phyloP scores from a whole-genome alignment of 495 filamentous ascomycete species.

The Aspergillus nanangensis region DNA sequence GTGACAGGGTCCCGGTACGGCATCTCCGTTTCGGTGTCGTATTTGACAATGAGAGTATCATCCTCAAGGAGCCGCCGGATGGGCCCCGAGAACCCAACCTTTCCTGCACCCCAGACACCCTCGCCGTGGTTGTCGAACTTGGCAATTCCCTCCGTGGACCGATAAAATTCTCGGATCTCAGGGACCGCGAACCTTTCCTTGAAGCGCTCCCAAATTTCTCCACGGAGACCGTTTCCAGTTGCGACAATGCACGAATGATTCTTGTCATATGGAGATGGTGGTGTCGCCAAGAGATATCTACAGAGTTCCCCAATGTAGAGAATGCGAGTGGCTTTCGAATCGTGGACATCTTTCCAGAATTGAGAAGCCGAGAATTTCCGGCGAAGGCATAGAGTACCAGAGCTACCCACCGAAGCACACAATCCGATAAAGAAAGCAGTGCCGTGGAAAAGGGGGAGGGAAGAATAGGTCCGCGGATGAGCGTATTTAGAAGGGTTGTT shows the following conservation, averaged over 20 bases:
- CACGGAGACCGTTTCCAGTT: conserved; percentile 83
- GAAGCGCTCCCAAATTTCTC: conserved; percentile 88
- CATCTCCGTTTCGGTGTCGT: conserved; percentile 67
- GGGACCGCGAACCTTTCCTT: conserved; percentile 77
- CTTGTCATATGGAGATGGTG: conserved; percentile 67
- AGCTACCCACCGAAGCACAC: conserved; percentile 36
- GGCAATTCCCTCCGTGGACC: conserved; percentile 73
- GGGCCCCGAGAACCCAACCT: conserved; percentile 72
- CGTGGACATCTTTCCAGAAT: conserved; percentile 82
- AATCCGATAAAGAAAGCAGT: conserved; percentile 66
- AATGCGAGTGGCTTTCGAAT: conserved; percentile 72
- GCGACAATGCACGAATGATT: conserved; percentile 72
- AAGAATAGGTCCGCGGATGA: conserved; percentile 76
- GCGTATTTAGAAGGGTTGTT: conserved; percentile 38
- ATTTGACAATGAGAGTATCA: conserved; percentile 53
- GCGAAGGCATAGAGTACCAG: conserved; percentile 41
- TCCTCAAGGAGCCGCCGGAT: conserved; percentile 56
- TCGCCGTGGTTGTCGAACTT: conserved; percentile 70
- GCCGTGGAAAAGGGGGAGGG: conserved; percentile 90
- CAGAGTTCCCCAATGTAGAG: conserved; percentile 95
- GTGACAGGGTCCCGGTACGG: conserved; percentile 68
- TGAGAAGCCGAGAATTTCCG: conserved; percentile 81
- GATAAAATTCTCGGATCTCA: conserved; percentile 85
- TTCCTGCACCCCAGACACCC: conserved; percentile 71
- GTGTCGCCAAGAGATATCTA: conserved; percentile 78